Conservation (phyloP, 768 basidiomycete species). For the Coprinopsis cinerea region DNA sequence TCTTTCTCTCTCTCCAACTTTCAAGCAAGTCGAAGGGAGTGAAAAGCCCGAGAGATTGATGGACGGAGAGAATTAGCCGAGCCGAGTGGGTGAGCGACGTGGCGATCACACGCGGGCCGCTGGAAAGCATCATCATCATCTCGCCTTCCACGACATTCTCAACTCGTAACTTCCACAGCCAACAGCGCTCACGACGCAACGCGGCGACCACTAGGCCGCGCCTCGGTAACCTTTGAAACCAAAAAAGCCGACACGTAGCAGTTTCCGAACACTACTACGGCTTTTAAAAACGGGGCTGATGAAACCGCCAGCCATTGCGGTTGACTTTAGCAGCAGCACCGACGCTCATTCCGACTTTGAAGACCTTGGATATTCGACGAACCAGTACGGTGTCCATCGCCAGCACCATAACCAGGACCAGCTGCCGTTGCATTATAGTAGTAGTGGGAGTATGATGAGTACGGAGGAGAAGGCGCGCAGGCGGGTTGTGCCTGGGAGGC, state of each 20-base stretch:
- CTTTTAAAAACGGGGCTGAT: constrained; percentile 31
- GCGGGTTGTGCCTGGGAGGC: constrained; percentile 27
- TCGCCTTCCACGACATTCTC: constrained; percentile 14
- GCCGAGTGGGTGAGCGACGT: no score
- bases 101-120: constrained; percentile 20
- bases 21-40: no score
- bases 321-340: constrained; percentile 60
- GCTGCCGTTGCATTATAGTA: constrained; percentile 43
- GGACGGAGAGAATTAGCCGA: no score
- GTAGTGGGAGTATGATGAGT: no score
- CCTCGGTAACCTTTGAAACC: no score
- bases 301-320: constrained; percentile 59
- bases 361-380: constrained; percentile 54
- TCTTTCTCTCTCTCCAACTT: background rate
- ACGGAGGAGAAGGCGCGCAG: constrained; percentile 65
- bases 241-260: no score
- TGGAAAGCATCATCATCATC: background rate
- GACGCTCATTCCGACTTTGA: constrained; percentile 64
- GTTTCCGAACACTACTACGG: background rate
- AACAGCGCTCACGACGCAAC: constrained; percentile 12
- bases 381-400: constrained; percentile 18
- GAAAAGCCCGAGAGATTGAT: no score
- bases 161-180: constrained; percentile 4
- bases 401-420: constrained; percentile 21
- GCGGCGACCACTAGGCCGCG: no score